Evolutionary conservation across 345 rosid species (phyloP).

Genomic region (Tarenaya hassleriana): DNA sequence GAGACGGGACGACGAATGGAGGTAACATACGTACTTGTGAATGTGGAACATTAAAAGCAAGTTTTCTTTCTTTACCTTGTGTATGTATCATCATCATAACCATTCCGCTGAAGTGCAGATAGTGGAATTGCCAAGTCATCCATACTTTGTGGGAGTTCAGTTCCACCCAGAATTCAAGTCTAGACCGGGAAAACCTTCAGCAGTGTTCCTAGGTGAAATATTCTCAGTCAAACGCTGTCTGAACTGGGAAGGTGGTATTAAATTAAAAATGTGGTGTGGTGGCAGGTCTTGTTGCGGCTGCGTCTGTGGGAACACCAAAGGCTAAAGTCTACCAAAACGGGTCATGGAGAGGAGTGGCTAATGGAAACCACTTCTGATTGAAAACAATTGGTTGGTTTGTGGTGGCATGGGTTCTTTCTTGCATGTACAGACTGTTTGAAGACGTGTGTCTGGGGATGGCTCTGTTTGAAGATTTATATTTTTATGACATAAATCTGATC

Average conservation of each 20-base stretch:
- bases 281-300: slow-evolving; percentile 66
- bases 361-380: slow-evolving; percentile 39
- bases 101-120: slow-evolving; percentile 34
- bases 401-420: no score
- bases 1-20: slow-evolving; percentile 71
- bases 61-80: background rate
- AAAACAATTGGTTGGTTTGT: no score
- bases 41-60: background rate
- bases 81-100: slow-evolving; percentile 2
- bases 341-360: slow-evolving; percentile 34
- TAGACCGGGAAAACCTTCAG: slow-evolving; percentile 90
- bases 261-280: background rate
- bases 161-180: slow-evolving; percentile 98
- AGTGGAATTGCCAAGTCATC: slow-evolving; percentile 51
- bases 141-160: slow-evolving; percentile 69
- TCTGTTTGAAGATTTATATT: no score
- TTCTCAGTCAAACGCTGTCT: no score
- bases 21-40: slow-evolving; percentile 29
- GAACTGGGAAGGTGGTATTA: no score
- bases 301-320: slow-evolving; percentile 37
- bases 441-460: no score
- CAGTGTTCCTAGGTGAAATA: slow-evolving; percentile 59
- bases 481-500: no score
- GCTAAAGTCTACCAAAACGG: slow-evolving; percentile 36
- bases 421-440: no score